Conservation (phyloP, 257 asterid species). For the Solanum stenotomum region DNA sequence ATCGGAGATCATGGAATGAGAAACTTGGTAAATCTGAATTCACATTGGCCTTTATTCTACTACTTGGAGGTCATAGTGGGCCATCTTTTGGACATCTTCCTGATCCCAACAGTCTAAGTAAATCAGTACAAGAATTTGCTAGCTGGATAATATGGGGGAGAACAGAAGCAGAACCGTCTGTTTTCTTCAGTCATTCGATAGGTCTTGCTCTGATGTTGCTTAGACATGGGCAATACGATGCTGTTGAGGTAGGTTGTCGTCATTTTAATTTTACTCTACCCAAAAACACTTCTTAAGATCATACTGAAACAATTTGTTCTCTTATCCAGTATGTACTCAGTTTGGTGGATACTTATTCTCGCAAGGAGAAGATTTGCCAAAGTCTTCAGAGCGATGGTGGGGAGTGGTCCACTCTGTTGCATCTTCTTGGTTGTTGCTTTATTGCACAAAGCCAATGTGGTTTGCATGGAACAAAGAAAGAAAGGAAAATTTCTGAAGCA, state of each 20-base stretch:
- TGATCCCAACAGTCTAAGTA: constrained; percentile 47
- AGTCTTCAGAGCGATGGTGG: constrained; percentile 66
- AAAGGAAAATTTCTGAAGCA: constrained; percentile 70
- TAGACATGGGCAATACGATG: constrained; percentile 67
- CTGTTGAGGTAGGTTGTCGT: constrained; percentile 63
- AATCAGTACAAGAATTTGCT: constrained; percentile 57
- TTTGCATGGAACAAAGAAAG: constrained; percentile 45
- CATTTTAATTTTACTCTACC: constrained; percentile 3
- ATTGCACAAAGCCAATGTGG: constrained; percentile 70
- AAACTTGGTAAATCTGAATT: constrained; percentile 82
- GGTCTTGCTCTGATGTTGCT: constrained; percentile 69
- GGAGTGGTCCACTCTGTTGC: constrained; percentile 50
- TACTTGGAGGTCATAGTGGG: constrained; percentile 35
- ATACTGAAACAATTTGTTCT: constrained; percentile 22
- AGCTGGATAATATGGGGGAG: constrained; percentile 94
- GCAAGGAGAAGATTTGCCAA: constrained; percentile 61
- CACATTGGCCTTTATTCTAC: constrained; percentile 60
- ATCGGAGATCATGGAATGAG: constrained; percentile 56
- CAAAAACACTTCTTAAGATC: not conserved
- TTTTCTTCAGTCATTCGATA: constrained; percentile 69
- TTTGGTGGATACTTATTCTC: constrained; percentile 66
- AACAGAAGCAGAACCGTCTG: constrained; percentile 65
- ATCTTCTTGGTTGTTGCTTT: constrained; percentile 92
- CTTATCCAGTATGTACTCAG: constrained; percentile 63
- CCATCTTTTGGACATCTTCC: constrained; percentile 35